Conservation (phyloP, 352 stramenopile species). For the Plasmopara muralis region DNA sequence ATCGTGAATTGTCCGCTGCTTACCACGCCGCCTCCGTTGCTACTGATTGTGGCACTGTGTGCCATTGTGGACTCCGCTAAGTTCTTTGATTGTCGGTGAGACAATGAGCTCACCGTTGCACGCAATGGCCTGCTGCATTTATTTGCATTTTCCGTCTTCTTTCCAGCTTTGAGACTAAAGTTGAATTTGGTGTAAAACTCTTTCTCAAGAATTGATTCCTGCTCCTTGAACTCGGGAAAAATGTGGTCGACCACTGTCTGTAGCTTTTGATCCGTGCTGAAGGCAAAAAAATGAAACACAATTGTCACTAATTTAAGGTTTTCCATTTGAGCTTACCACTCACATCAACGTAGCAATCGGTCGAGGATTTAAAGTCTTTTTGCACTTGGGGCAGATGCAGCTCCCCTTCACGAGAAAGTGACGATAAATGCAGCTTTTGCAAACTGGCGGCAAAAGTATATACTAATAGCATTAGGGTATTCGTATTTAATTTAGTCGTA, state of each 20-base stretch:
- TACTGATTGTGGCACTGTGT: conserved; percentile 1
- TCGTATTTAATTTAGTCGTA: not conserved
- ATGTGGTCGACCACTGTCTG: conserved; percentile 71
- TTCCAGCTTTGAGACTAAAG: conserved; percentile 44
- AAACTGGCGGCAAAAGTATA: conserved; percentile 35
- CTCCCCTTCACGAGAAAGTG: conserved; percentile 63
- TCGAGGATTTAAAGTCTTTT: conserved; percentile 42
- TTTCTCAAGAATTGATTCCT: conserved; percentile 37
- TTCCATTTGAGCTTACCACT: conserved; percentile 1
- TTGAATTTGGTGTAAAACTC: conserved; percentile 60
- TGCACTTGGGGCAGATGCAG: conserved; percentile 52
- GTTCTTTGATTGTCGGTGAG: conserved; percentile 9
- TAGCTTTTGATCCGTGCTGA: conserved; percentile 61
- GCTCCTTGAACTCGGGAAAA: conserved; percentile 57
- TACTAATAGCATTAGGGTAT: not conserved
- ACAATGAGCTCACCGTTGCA: conserved; percentile 4
- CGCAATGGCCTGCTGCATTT: conserved; percentile 8
- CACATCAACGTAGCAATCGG: conserved; percentile 64
- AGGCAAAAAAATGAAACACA: not conserved
- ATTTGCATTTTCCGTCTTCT: not conserved
- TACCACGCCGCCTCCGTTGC: conserved; percentile 1
- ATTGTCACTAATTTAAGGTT: not conserved
- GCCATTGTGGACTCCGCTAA: conserved; percentile 6
- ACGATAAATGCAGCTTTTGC: conserved; percentile 81
- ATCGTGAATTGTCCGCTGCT: conserved; percentile 27